These are phyloP conservation scores for Eucalyptus marginata DNA, from an alignment of 345 rosid species.

Conservation along the genomic window DNA sequence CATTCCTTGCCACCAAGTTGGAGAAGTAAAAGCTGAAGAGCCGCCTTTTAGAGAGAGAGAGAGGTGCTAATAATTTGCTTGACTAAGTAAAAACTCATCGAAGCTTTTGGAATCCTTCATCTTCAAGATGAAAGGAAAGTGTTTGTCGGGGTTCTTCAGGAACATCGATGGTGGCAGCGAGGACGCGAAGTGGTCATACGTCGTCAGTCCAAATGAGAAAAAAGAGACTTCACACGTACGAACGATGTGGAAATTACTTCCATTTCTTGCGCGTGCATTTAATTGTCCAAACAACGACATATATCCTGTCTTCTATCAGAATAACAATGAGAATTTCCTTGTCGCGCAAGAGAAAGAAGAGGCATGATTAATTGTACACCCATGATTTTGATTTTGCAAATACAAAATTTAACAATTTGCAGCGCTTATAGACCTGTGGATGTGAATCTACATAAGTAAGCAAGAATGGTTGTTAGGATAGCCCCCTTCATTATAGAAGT, in stretches of 20 bases:
- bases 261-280: too few species aligned
- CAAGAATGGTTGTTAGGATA: conserved; percentile 13
- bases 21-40: not conserved
- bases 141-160: too few species aligned
- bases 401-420: not conserved
- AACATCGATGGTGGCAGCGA: too few species aligned
- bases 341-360: not conserved
- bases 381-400: not conserved
- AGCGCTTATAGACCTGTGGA: not conserved
- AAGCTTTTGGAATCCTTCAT: too few species aligned
- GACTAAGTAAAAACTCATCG: too few species aligned
- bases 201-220: too few species aligned
- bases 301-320: too few species aligned
- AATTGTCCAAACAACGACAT: too few species aligned
- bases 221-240: too few species aligned
- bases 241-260: too few species aligned
- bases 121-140: too few species aligned
- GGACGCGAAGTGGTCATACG: too few species aligned
- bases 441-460: not conserved
- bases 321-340: not conserved
- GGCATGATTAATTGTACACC: not conserved
- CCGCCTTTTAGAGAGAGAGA: not conserved
- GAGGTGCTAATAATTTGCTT: not conserved
- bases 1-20: not conserved
- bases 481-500: conserved; percentile 36